Conservation (phyloP, 2,329 filamentous ascomycete species). For the Cladosporium sp. region DNA sequence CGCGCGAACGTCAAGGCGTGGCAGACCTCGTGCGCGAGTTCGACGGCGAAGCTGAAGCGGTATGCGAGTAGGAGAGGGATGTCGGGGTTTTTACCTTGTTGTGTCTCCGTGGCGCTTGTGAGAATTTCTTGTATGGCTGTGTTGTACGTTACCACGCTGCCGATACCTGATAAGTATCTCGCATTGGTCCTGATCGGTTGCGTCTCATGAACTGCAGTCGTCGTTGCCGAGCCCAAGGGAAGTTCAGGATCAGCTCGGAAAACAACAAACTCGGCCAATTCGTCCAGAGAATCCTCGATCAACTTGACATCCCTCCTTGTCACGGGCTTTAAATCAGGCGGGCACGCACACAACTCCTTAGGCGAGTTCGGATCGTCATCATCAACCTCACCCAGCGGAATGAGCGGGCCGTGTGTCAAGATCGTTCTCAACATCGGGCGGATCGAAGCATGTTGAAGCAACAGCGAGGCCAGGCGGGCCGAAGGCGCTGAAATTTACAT, state of each 20-base stretch:
- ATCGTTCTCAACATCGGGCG: constrained; percentile 1
- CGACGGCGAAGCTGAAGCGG: constrained; percentile 7
- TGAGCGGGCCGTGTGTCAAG: not conserved
- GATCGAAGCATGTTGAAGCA: constrained; percentile 1
- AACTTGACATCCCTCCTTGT: not conserved
- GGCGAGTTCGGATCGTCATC: too few species aligned
- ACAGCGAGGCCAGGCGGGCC: not conserved
- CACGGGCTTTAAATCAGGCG: not conserved
- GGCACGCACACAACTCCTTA: constrained; percentile 1
- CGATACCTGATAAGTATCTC: not conserved
- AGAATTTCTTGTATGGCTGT: not conserved
- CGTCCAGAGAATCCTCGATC: not conserved
- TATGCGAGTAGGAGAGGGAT: not conserved
- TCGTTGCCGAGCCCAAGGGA: not conserved
- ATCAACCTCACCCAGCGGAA: not conserved
- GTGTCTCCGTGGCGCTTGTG: not conserved
- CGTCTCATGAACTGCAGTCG: too few species aligned
- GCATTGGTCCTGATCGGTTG: not conserved
- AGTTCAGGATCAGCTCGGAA: not conserved
- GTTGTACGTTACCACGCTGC: not conserved
- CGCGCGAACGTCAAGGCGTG: not conserved
- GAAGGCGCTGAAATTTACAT: not conserved
- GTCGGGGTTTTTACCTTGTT: too few species aligned
- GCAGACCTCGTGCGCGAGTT: constrained; percentile 9
- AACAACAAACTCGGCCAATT: not conserved